Conservation (phyloP, 441 rosid species). For the Arabidopsis lyrata region DNA sequence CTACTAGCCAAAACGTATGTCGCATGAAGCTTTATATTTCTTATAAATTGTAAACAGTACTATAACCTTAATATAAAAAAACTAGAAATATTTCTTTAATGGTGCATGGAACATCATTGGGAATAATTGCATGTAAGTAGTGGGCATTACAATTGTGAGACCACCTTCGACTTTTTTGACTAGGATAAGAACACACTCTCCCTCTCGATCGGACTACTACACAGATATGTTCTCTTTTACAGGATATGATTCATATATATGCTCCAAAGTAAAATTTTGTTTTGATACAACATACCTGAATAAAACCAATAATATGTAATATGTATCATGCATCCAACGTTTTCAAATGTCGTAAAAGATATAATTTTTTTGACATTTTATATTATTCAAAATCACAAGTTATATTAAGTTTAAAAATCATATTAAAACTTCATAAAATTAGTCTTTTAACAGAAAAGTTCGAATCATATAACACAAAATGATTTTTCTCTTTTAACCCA, state of each 20-base stretch:
- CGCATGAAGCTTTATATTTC: not conserved
- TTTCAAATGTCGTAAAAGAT: not conserved
- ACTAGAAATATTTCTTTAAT: constrained; percentile 3
- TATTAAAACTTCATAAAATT: not conserved
- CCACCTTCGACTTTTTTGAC: constrained; percentile 47
- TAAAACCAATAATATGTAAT: not conserved
- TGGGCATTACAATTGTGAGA: constrained; percentile 49
- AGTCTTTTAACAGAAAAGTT: not conserved
- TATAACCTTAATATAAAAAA: not conserved
- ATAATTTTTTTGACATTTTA: not conserved
- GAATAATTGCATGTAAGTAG: constrained; percentile 42
- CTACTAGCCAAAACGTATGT: constrained; percentile 25
- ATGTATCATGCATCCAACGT: not conserved
- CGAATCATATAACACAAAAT: not conserved
- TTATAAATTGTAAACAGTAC: not conserved
- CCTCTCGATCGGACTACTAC: not conserved
- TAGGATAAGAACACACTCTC: constrained; percentile 28
- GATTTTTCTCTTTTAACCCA: not conserved
- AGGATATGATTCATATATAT: not conserved
- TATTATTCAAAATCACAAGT: not conserved
- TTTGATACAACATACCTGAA: not conserved
- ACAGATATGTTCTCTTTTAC: not conserved
- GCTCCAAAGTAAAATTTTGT: not conserved
- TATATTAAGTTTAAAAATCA: not conserved
- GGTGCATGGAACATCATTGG: constrained; percentile 46